Conservation (phyloP, 192 early-diverging fungal species). For the Entomortierella parvispora region DNA sequence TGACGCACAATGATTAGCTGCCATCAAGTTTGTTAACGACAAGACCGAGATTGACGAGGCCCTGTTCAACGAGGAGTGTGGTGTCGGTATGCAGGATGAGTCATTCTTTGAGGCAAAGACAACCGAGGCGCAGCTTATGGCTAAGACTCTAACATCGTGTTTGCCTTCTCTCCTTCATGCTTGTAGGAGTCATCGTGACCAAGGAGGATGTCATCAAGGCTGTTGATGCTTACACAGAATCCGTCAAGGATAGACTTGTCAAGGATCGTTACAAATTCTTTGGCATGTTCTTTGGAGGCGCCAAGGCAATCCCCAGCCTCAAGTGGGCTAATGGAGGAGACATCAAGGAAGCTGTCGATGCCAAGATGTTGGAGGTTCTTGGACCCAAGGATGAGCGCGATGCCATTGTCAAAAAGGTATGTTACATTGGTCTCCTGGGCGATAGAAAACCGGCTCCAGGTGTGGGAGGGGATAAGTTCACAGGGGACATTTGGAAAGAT, state of each 20-base stretch:
- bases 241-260: conserved; percentile 75
- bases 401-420: conserved; percentile 59
- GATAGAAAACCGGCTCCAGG: too few relatives aligned
- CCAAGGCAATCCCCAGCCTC: conserved; percentile 75
- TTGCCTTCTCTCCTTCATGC: conserved; percentile 1
- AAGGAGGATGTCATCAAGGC: conserved; percentile 76
- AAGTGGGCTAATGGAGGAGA: conserved; percentile 90
- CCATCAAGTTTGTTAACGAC: conserved; percentile 86
- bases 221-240: conserved; percentile 71
- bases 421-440: conserved; percentile 2
- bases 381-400: conserved; percentile 99
- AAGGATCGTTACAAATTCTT: conserved; percentile 88
- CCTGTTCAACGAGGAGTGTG: conserved; percentile 87
- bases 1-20: conserved; percentile 63
- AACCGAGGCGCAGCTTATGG: neutral
- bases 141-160: neutral
- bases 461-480: conserved; percentile 49
- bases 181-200: conserved; percentile 84
- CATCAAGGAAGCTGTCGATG: conserved; percentile 91
- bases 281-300: conserved; percentile 77
- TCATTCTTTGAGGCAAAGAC: conserved; percentile 1
- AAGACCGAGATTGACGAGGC: conserved; percentile 68
- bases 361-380: conserved; percentile 81
- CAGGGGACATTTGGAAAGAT: neutral
- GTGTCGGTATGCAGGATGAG: conserved; percentile 77